Base-by-base conservation (phyloP, 2,329 filamentous ascomycete genomes). In the Aspergillus terreus region DNA sequence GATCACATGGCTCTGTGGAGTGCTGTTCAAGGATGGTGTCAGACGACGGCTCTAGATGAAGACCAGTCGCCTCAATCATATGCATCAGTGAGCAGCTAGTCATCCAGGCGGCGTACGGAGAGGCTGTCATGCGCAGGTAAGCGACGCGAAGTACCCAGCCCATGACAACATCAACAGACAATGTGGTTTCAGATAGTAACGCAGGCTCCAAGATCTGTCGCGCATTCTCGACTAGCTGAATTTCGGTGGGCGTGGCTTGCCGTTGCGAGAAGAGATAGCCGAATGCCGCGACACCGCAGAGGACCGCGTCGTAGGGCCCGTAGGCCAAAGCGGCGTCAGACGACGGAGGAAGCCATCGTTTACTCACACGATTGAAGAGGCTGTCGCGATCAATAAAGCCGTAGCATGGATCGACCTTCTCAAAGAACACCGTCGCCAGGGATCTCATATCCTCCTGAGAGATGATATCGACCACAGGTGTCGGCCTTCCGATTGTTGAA, bases 71-170 rank as follows among this genome's bases (percentile, higher is more conserved):
- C 58, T 84, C 82, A 2, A 81, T 69, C 46, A 83, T 71, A 56
- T 84, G 82, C 78, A 84, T 81, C 17, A 81, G 64, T 1, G 75
- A 77, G 53, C 77, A 82, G 55, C 78, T 82, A 0, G 81, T 79
- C 67, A 83, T 79, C 81, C 69, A 71, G 2, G 78, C 73, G 0
- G 74, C 72, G 52, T 84, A 77, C 1, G 80, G 80, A 2, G 78
- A 74, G 2, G 75, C 77, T 0, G 79, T 79, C 44, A 79, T 72
- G 10, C 82, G 73, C 7, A 84, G 66, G 52, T 83, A 82, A 0
- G 78, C 68, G 0, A 76, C 74, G 5, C 81, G 76, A 4, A 84
- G 72, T 0, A 81, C 62, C 81, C 80, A 83, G 17, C 65, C 69
- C 6, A 64, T 66, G 33, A 71, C 57, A 5, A 54, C 62, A 25